Evolutionary conservation across 2,329 filamentous ascomycete genomes (phyloP).

Genomic region (Colletotrichum australisinense): DNA sequence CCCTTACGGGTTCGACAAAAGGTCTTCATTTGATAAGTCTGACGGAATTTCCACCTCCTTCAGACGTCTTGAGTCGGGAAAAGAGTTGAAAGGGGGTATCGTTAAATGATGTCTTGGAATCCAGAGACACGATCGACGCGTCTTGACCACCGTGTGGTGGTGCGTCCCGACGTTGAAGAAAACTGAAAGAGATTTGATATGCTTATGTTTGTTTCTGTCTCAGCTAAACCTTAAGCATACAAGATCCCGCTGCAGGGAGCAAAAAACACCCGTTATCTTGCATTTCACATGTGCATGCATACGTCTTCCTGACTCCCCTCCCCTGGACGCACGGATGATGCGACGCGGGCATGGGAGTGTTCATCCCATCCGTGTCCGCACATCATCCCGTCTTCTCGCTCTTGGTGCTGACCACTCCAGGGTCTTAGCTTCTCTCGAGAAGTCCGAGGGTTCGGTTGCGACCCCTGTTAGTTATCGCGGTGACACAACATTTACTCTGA

Average conservation of each 20-base stretch:
- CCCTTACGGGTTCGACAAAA: slow-evolving; percentile 3
- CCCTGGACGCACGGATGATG: slow-evolving; percentile 20
- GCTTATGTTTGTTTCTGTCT: neutral
- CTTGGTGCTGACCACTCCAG: neutral
- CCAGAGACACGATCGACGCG: neutral
- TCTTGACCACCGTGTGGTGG: neutral
- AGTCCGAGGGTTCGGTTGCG: neutral
- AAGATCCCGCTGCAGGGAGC: neutral
- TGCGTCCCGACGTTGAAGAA: neutral
- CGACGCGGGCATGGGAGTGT: neutral
- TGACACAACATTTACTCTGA: slow-evolving; percentile 12
- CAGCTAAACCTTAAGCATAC: neutral
- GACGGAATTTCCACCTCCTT: neutral
- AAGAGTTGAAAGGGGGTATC: slow-evolving; percentile 7
- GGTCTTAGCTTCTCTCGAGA: neutral
- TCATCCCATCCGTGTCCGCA: slow-evolving; percentile 9
- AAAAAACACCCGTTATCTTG: neutral
- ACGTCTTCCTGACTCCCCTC: neutral
- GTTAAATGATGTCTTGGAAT: neutral
- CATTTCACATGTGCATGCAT: slow-evolving; percentile 8
- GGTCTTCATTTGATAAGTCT: neutral
- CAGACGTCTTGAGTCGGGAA: neutral
- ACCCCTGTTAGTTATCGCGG: slow-evolving; percentile 5
- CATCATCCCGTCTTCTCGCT: slow-evolving; percentile 3
- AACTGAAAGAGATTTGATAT: neutral